Conservation (phyloP, 2,329 filamentous ascomycete species). For the Pseudopyrenochaeta lycopersici region DNA sequence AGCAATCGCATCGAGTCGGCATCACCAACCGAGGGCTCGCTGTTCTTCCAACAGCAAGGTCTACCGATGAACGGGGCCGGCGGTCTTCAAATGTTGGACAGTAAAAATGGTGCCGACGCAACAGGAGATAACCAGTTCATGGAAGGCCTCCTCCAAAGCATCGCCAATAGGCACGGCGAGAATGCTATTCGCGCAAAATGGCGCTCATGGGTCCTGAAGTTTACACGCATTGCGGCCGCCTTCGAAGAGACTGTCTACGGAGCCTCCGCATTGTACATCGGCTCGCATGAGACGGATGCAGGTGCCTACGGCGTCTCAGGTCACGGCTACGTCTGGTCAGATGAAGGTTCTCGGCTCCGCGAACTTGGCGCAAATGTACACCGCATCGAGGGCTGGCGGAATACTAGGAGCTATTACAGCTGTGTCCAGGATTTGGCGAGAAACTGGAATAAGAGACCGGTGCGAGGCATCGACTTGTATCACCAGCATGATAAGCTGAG, state of each 20-base stretch:
- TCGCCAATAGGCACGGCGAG: conserved; percentile 84
- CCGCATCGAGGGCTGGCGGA: conserved; percentile 95
- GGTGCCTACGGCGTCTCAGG: conserved; percentile 69
- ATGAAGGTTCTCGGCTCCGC: conserved; percentile 79
- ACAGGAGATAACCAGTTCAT: conserved; percentile 93
- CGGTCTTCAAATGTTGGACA: conserved; percentile 33
- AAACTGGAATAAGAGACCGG: conserved; percentile 60
- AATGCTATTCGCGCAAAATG: conserved; percentile 90
- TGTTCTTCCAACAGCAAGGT: conserved; percentile 83
- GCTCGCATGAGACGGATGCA: conserved; percentile 69
- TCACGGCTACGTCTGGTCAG: conserved; percentile 94
- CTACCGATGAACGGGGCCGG: conserved; percentile 38
- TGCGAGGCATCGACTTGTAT: conserved; percentile 85
- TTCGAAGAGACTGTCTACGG: conserved; percentile 98
- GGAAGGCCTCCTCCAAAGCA: conserved; percentile 82
- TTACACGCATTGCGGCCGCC: conserved; percentile 88
- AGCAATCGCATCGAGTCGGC: conserved; percentile 86
- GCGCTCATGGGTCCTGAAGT: conserved; percentile 93
- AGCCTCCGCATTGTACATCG: conserved; percentile 86
- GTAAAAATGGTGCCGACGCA: conserved; percentile 64
- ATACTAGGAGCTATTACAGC: conserved; percentile 92
- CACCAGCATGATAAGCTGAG: conserved; percentile 93
- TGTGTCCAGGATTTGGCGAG: conserved; percentile 74
- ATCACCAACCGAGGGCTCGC: conserved; percentile 81
- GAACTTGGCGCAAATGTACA: conserved; percentile 93